Base-by-base conservation (phyloP, 2,329 filamentous ascomycete genomes). In the Dothideomycetidae sp. region DNA sequence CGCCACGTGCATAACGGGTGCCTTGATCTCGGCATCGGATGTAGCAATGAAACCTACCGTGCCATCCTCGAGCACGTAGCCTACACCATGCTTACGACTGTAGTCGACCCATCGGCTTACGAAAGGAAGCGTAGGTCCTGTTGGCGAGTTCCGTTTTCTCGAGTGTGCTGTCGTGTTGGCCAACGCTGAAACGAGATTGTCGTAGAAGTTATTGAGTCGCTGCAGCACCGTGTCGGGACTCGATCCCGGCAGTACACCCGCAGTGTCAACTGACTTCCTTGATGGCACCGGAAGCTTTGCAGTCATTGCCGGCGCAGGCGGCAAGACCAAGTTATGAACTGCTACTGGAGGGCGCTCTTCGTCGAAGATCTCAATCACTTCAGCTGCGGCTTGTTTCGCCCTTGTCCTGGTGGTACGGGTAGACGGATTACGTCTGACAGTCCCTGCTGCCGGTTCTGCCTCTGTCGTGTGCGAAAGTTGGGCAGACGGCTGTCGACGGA, bases 71-170 rank as follows among this genome's bases (percentile, higher is more conserved):
- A 90, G 63, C 41, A 88, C 83, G 51, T 88, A 90, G 23, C 82
- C 82, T 11, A 90, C 68, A 10, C 82, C 82, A 54, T 85, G 84
- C 54, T 85, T 85, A 57, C 85, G 83, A 42, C 81, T 84, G 56
- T 90, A 90, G 54, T 90, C 82, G 5, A 90, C 82, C 82, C 82
- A 90, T 53, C 86, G 84, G 9, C 52, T 75, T 60, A 52, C 78
- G 68, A 53, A 78, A 56, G 43, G 75, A 52, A 52, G 69, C 61
- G 17, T 57, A 49, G 13, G 46, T 38, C 33, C 40, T 34, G 29
- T 42, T 39, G 23, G 37, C 15, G 36, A 38, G 23, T 18, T 46
- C 23, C 17, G 39, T 39, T 36, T 39, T n/a, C 40, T 33, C 66
- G 50, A 75, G 50, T 49, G 42, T 17, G 50, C 52, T 4, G 50